Evolutionary conservation across 2,329 filamentous ascomycete genomes (phyloP).

Genomic region (Chaetomium olivaceum): DNA sequence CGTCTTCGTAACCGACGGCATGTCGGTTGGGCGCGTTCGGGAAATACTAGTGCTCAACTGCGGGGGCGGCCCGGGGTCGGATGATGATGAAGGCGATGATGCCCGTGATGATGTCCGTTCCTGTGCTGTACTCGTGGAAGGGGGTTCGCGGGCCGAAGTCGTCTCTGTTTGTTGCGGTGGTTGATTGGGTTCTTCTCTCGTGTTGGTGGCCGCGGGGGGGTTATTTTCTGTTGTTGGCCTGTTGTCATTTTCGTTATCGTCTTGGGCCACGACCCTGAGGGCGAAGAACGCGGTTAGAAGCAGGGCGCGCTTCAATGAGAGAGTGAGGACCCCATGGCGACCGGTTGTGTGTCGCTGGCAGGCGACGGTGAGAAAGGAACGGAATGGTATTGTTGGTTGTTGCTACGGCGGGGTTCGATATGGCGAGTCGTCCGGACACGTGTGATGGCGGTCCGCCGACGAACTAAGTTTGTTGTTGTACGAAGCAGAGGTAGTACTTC

Average conservation of each 20-base stretch:
- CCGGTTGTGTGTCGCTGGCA: slow-evolving; percentile 3
- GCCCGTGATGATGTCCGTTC: neutral
- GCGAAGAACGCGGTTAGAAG: slow-evolving; percentile 36
- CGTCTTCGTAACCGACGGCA: slow-evolving; percentile 46
- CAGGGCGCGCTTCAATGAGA: slow-evolving; percentile 40
- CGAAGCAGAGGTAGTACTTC: neutral
- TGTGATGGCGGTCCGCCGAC: neutral
- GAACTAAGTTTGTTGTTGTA: neutral
- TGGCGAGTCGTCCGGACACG: neutral
- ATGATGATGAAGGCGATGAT: neutral
- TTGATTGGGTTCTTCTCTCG: neutral
- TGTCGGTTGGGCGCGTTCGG: slow-evolving; percentile 32
- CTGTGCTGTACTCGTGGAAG: neutral
- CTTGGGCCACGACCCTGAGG: slow-evolving; percentile 35
- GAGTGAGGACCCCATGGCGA: slow-evolving; percentile 35
- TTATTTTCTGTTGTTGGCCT: slow-evolving; percentile 1
- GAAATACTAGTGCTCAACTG: slow-evolving; percentile 27
- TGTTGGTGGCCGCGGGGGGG: neutral
- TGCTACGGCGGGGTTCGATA: neutral
- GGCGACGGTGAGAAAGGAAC: slow-evolving; percentile 12
- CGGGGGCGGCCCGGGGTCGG: neutral
- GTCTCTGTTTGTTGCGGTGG: neutral
- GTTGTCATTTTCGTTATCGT: slow-evolving; percentile 20
- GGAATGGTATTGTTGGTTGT: neutral
- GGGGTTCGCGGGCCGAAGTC: neutral